Evolutionary conservation across 495 filamentous ascomycete species (phyloP).

Genomic region (Podospora pseudoanserina): DNA sequence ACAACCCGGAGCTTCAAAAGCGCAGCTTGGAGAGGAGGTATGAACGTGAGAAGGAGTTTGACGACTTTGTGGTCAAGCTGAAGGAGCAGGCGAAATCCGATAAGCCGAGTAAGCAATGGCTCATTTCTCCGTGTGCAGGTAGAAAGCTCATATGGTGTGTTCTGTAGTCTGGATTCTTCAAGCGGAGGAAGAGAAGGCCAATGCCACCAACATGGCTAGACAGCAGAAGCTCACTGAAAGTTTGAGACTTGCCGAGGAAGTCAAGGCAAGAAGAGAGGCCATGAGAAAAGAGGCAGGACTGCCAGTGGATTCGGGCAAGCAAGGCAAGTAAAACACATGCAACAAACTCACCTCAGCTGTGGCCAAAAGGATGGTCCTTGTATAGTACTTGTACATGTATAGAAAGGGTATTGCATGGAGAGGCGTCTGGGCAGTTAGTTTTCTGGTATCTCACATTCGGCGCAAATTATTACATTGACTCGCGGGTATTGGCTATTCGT

Average conservation of each 20-base stretch:
- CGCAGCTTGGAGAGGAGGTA: slow-evolving; percentile 71
- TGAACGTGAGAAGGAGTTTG: slow-evolving; percentile 74
- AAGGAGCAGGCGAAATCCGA: slow-evolving; percentile 88
- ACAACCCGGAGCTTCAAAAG: slow-evolving; percentile 90
- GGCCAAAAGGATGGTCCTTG: not conserved
- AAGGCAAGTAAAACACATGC: slow-evolving; percentile 6
- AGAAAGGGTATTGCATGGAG: not conserved
- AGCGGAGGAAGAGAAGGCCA: slow-evolving; percentile 54
- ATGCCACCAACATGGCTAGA: slow-evolving; percentile 42
- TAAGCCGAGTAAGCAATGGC: slow-evolving; percentile 59
- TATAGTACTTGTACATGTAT: not conserved
- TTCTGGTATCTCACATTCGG: not conserved
- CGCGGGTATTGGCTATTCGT: not conserved
- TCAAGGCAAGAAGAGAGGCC: slow-evolving; percentile 60
- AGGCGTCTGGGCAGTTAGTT: not conserved
- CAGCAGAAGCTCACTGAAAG: slow-evolving; percentile 35
- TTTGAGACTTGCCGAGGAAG: slow-evolving; percentile 50
- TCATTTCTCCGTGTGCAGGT: not conserved
- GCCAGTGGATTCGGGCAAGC: slow-evolving; percentile 9
- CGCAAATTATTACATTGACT: not conserved
- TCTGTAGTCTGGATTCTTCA: slow-evolving; percentile 67
- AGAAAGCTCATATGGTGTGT: not conserved
- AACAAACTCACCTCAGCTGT: not conserved
- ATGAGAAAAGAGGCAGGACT: slow-evolving; percentile 51
- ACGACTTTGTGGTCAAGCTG: slow-evolving; percentile 76